phyloP scores from a whole-genome alignment of 2,329 filamentous ascomycete genomes.

The Hypomyces perniciosus region DNA sequence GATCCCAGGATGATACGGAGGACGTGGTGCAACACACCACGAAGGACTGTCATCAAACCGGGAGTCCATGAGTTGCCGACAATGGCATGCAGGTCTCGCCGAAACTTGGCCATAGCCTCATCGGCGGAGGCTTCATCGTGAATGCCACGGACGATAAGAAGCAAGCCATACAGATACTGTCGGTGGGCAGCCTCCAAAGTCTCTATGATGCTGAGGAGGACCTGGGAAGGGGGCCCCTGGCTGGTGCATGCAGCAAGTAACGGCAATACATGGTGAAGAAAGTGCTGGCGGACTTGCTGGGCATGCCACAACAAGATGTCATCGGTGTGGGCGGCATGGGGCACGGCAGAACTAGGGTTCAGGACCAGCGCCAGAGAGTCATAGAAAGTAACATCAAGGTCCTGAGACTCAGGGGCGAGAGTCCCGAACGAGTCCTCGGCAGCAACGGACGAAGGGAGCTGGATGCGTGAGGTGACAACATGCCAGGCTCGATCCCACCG shows the following conservation, averaged over 20 bases:
- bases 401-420: conserved; percentile 38
- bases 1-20: conserved; percentile 42
- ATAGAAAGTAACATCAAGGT: conserved; percentile 40
- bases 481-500: conserved; percentile 59
- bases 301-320: conserved; percentile 56
- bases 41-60: conserved; percentile 48
- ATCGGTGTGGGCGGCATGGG: conserved; percentile 46
- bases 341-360: conserved; percentile 39
- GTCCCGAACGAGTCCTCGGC: conserved; percentile 50
- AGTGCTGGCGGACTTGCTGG: conserved; percentile 55
- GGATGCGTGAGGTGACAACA: conserved; percentile 51
- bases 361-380: conserved; percentile 50
- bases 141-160: conserved; percentile 45
- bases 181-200: conserved; percentile 55
- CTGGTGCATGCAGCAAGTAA: conserved; percentile 43
- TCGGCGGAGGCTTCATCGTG: conserved; percentile 31
- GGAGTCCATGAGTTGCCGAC: conserved; percentile 57
- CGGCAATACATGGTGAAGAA: conserved; percentile 53
- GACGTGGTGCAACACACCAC: conserved; percentile 47
- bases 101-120: conserved; percentile 45
- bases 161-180: conserved; percentile 51
- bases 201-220: conserved; percentile 47
- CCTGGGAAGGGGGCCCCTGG: conserved; percentile 37
- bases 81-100: conserved; percentile 56
- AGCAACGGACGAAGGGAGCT: conserved; percentile 49